Base-by-base conservation (phyloP, 306 rosid genomes). In the Glycine latifolia region DNA sequence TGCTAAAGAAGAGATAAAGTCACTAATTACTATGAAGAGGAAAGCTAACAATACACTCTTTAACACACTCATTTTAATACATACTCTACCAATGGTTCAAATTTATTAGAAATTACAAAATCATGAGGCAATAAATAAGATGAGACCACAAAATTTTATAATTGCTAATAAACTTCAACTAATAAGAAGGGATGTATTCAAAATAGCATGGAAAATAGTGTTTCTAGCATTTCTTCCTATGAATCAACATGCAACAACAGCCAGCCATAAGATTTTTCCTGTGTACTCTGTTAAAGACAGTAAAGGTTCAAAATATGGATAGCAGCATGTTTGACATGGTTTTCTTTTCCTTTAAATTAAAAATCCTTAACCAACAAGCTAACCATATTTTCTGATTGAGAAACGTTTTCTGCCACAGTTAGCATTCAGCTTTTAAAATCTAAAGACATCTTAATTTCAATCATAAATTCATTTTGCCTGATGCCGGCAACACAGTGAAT, bases 241-340 rank as follows among this genome's bases (percentile, higher is more conserved):
- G 54, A 75, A 41, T 60, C 17, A 75, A 75, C 50, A 69, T 16
- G 69, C 66, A 79, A 66, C 70, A 43, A 75, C 37, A 77, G 60
- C 56, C 55, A 44, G 67, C 72, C 11, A 58, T 17, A 67, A 59
- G 35, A 13, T 4, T 16, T 73, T 74, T 54, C 58, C 58, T 33
- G 52, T 15, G 3, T 17, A 12, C 46, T 5, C 69, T 33, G 46
- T 62, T 35, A 78, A 61, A 52, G n/a, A 60, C 39, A 35, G 5
- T 41, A 39, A 62, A 48, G 16, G 46, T 73, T 56, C 77, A 85
- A 66, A 77, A n/a, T 48, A 47, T 37, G 43, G 39, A 78, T 46
- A 7, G 69, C 76, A 53, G 58, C 80, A 81, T 41, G 47, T 41
- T 31, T 56, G 17, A 46, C 44, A 63, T 10, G 59, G 71, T 12